Percentiles rank a stretch among this genome's conserved stretches.
These are phyloP conservation scores for Albatrellus ellisii DNA, from an alignment of 768 basidiomycete genomes.

Conservation along the genomic window DNA sequence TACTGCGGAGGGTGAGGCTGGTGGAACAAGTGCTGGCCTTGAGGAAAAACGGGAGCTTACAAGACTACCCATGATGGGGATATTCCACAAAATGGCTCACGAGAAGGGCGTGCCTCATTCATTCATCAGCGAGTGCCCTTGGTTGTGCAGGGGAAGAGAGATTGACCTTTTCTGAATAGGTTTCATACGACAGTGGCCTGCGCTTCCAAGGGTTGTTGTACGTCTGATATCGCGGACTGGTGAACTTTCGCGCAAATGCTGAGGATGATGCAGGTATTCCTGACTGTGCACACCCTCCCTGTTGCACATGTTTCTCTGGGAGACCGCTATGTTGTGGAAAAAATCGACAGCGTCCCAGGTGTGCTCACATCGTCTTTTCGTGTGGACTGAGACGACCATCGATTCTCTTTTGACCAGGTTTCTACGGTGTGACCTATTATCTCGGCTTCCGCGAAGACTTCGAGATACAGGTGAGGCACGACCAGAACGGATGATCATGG, in stretches of 20 bases:
- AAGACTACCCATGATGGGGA: constrained; percentile 7
- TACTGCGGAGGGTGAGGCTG: background rate
- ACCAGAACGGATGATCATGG: background rate
- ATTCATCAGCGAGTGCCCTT: constrained; percentile 32
- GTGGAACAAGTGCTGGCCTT: background rate
- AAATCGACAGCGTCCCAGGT: constrained; percentile 40
- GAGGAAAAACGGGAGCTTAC: constrained; percentile 6
- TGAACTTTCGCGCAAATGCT: background rate
- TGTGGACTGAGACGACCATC: too few species aligned
- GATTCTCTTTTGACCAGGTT: constrained; percentile 22
- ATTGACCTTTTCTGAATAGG: constrained; percentile 18
- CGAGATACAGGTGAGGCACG: constrained; percentile 27
- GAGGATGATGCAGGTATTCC: constrained; percentile 35
- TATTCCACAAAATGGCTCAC: constrained; percentile 10
- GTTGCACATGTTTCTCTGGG: constrained; percentile 32
- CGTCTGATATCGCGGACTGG: constrained; percentile 15
- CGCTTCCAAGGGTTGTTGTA: constrained; percentile 53
- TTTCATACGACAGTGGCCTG: constrained; percentile 54
- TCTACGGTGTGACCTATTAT: constrained; percentile 47
- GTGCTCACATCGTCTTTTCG: too few species aligned
- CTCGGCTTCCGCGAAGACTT: constrained; percentile 54
- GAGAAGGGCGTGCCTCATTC: constrained; percentile 33
- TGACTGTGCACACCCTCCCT: constrained; percentile 42
- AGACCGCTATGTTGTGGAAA: constrained; percentile 43
- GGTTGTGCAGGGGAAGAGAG: background rate